Conservation (phyloP, 768 basidiomycete species). For the Boletus tylopilopsis region DNA sequence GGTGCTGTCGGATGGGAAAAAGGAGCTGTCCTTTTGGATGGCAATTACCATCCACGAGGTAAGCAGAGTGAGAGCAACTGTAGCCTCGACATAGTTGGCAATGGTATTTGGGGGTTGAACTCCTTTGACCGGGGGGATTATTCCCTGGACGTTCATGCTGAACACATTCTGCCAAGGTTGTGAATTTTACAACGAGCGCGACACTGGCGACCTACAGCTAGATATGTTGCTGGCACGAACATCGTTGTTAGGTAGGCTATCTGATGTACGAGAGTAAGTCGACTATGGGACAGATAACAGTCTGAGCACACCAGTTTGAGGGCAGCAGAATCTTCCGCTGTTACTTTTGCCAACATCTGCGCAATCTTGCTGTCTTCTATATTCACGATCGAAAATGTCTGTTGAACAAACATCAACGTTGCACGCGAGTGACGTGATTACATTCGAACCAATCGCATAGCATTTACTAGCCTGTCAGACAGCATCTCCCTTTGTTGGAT, state of each 20-base stretch:
- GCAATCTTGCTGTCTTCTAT: conserved; percentile 41
- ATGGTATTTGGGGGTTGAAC: too few relatives aligned
- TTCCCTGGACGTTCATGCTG: conserved; percentile 28
- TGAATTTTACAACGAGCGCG: conserved; percentile 3
- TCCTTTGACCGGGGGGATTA: conserved; percentile 5
- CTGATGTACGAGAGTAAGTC: conserved; percentile 24
- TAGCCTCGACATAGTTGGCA: conserved; percentile 36
- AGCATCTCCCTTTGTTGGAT: conserved; percentile 29
- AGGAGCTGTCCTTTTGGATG: conserved; percentile 34
- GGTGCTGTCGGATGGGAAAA: conserved; percentile 6
- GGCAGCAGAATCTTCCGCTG: conserved; percentile 2
- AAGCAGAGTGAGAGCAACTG: conserved; percentile 43
- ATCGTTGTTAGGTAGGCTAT: conserved; percentile 54
- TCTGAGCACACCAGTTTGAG: conserved; percentile 19
- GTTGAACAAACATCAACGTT: background rate
- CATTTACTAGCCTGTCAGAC: conserved; percentile 22
- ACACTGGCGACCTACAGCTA: conserved; percentile 19
- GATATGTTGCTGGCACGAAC: conserved; percentile 51
- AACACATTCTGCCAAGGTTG: conserved; percentile 27
- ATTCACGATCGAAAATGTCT: conserved; percentile 56
- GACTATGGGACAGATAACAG: background rate
- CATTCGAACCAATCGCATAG: conserved; percentile 22
- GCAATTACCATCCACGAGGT: conserved; percentile 55
- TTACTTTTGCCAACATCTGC: conserved; percentile 1
- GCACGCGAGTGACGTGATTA: background rate